Evolutionary conservation across 2,329 filamentous ascomycete genomes (phyloP).

Genomic region (Trematosphaeria pertusa): DNA sequence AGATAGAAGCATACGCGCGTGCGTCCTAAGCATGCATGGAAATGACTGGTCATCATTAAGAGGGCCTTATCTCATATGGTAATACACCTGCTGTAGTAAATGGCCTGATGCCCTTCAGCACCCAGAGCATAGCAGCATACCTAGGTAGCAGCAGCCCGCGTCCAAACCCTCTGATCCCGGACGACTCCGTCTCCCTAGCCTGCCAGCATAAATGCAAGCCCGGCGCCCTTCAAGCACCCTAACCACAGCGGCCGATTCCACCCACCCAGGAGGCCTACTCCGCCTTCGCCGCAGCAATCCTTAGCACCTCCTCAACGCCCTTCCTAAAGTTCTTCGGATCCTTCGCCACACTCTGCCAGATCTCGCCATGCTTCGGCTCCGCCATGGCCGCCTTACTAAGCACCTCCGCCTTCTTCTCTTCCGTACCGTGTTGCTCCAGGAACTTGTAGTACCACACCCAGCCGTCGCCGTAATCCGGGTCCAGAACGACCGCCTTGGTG

Average conservation of each 20-base stretch:
- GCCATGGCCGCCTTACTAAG: constrained; percentile 79
- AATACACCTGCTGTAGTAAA: too few species aligned
- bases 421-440: constrained; percentile 86
- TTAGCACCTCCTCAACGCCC: constrained; percentile 80
- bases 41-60: too few species aligned
- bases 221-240: too few species aligned
- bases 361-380: constrained; percentile 90
- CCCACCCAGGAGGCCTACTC: constrained; percentile 43
- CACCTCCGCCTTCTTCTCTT: constrained; percentile 89
- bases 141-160: too few species aligned
- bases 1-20: too few species aligned
- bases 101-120: too few species aligned
- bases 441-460: constrained; percentile 99
- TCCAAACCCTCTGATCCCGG: too few species aligned
- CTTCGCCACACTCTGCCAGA: constrained; percentile 88
- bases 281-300: constrained; percentile 71
- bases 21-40: too few species aligned
- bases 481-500: constrained; percentile 88
- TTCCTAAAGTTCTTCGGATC: constrained; percentile 80
- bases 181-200: too few species aligned
- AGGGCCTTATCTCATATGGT: too few species aligned
- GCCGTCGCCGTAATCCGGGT: constrained; percentile 86
- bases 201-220: too few species aligned
- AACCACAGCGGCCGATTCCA: not conserved
- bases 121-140: too few species aligned